Percentiles rank a stretch among this genome's conserved stretches.
Conservation (phyloP, 2,329 filamentous ascomycete species). For the Akanthomyces dipterigenus region DNA sequence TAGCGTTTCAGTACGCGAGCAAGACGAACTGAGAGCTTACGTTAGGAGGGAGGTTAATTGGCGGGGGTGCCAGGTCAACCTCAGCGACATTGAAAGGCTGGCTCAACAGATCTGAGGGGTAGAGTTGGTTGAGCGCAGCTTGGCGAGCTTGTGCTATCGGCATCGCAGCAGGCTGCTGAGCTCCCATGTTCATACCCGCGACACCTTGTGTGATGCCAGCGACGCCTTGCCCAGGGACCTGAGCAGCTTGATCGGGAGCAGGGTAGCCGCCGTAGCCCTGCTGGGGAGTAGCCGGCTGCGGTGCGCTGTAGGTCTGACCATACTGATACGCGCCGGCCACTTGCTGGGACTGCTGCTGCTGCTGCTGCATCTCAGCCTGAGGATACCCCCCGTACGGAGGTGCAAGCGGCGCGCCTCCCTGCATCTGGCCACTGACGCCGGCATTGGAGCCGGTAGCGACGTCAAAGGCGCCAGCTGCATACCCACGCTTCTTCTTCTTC, state of each 20-base stretch:
- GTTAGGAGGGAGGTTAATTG: slow-evolving; percentile 85
- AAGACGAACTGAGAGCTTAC: slow-evolving; percentile 48
- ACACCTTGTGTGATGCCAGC: slow-evolving; percentile 74
- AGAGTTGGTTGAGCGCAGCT: slow-evolving; percentile 73
- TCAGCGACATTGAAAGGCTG: slow-evolving; percentile 93
- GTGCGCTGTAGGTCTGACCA: slow-evolving; percentile 37
- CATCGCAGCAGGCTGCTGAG: slow-evolving; percentile 37
- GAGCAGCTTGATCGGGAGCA: slow-evolving; percentile 50
- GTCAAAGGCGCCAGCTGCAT: slow-evolving; percentile 91
- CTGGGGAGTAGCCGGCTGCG: slow-evolving; percentile 31
- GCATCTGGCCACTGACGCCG: slow-evolving; percentile 40
- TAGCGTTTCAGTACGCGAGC: slow-evolving; percentile 24
- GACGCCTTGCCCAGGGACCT: slow-evolving; percentile 45
- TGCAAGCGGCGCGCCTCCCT: slow-evolving; percentile 33
- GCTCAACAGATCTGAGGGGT: slow-evolving; percentile 83
- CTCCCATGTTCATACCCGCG: slow-evolving; percentile 73
- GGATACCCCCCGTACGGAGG: slow-evolving; percentile 55
- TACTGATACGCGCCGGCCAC: slow-evolving; percentile 32
- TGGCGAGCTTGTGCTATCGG: slow-evolving; percentile 39
- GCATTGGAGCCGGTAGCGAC: slow-evolving; percentile 85
- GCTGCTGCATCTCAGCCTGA: slow-evolving; percentile 39
- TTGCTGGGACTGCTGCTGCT: slow-evolving; percentile 29
- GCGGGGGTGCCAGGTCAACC: slow-evolving; percentile 83
- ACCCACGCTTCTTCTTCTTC: slow-evolving; percentile 88
- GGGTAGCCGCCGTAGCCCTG: slow-evolving; percentile 56